A percentile compares a stretch with the other conserved stretches of the same genome.
Evolutionary conservation across 208 protist species (phyloP).

Genomic region (Crithidia acanthocephali): DNA sequence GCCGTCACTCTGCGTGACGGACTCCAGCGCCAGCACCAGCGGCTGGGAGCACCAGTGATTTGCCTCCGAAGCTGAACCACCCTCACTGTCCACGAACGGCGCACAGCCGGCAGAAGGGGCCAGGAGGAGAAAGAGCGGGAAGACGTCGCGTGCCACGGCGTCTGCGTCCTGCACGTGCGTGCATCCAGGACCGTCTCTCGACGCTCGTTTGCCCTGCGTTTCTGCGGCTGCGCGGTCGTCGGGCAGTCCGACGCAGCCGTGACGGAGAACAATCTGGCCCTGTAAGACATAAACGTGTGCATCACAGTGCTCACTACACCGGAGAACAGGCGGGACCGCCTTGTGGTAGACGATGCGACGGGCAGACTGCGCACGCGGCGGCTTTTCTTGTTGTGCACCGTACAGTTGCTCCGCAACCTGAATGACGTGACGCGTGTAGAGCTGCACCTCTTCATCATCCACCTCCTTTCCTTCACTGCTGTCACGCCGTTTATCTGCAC

Average conservation of each 20-base stretch:
- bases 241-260: neutral
- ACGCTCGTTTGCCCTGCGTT: neutral
- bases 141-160: conserved; percentile 22
- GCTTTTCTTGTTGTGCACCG: conserved; percentile 25
- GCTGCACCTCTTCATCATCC: neutral
- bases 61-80: conserved; percentile 11
- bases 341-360: conserved; percentile 47
- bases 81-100: conserved; percentile 21
- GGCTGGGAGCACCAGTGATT: conserved; percentile 20
- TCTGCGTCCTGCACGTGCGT: conserved; percentile 4
- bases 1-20: neutral
- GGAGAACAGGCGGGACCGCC: conserved; percentile 41
- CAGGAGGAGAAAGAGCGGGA: conserved; percentile 29
- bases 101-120: conserved; percentile 19
- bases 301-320: conserved; percentile 26
- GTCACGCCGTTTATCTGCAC: neutral
- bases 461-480: too few species aligned
- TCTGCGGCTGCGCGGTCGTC: neutral
- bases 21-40: conserved; percentile 24
- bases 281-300: conserved; percentile 20
- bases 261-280: conserved; percentile 14
- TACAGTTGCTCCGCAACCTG: conserved; percentile 24
- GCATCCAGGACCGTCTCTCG: neutral
- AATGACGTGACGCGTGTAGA: conserved; percentile 5
- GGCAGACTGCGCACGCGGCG: conserved; percentile 22